A percentile compares a stretch with the other conserved stretches of the same genome.
Conservation (phyloP, 331 rosid species). For the Saraca asoca region DNA sequence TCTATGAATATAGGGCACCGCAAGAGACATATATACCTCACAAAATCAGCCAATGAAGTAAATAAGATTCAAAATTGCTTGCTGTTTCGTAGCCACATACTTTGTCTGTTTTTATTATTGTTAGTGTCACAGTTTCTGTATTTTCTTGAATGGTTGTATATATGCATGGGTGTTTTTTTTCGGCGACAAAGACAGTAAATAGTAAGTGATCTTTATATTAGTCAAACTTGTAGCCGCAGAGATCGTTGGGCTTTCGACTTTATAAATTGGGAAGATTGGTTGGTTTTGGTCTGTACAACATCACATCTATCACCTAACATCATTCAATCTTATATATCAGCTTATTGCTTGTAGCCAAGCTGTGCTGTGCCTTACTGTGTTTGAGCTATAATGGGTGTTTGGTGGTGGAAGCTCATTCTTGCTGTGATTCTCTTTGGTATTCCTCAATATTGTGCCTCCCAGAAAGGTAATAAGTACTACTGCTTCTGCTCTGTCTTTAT, state of each 20-base stretch:
- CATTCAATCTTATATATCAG: no score
- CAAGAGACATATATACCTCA: no score
- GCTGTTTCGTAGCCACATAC: no score
- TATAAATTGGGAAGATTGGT: slow-evolving; percentile 18
- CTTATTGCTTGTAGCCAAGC: no score
- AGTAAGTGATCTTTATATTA: slow-evolving; percentile 17
- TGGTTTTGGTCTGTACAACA: slow-evolving; percentile 10
- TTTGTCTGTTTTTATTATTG: no score
- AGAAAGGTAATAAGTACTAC: slow-evolving; percentile 28
- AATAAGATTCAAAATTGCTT: no score
- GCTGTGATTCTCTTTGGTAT: slow-evolving; percentile 36
- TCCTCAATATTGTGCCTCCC: slow-evolving; percentile 31
- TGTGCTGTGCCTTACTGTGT: no score
- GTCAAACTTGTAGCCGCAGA: slow-evolving; percentile 31
- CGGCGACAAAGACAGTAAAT: slow-evolving; percentile 17
- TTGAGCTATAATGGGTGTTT: slow-evolving; percentile 24
- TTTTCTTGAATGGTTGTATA: no score
- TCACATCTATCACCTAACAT: no score
- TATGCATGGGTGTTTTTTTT: background rate
- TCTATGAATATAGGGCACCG: no score
- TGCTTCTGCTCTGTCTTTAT: background rate
- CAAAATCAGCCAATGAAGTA: no score
- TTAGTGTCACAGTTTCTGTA: background rate
- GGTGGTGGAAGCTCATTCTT: slow-evolving; percentile 38
- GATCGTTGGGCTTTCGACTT: slow-evolving; percentile 22